Conservation (phyloP, 1,284 basidiomycete genomes). For the Xerocomus minutiporus region DNA sequence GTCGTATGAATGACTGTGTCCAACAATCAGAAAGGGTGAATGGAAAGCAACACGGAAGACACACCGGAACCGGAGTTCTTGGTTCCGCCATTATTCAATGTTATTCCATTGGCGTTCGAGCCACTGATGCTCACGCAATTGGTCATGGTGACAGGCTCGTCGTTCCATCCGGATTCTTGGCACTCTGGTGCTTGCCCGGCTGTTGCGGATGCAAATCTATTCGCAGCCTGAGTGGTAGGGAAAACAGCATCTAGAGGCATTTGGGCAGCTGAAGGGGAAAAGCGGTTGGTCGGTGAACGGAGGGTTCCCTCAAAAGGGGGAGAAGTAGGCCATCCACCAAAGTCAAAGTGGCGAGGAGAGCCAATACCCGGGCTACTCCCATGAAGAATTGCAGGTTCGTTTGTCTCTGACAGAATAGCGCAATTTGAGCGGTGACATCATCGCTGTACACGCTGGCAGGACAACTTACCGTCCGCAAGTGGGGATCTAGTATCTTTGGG, state of each 20-base stretch:
- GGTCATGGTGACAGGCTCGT: neutral
- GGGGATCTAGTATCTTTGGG: neutral
- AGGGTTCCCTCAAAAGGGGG: neutral
- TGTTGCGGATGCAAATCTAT: neutral
- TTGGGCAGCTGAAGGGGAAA: neutral
- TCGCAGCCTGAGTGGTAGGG: neutral
- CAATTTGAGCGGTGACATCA: neutral
- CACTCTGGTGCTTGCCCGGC: neutral
- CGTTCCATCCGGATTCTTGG: neutral
- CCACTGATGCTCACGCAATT: neutral
- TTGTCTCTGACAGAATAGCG: neutral
- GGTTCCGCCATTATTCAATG: neutral
- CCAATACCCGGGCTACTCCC: neutral
- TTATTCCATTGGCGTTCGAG: neutral
- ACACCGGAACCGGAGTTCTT: conserved; percentile 1
- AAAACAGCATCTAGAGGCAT: neutral
- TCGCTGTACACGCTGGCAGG: neutral
- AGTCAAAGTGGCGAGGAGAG: neutral
- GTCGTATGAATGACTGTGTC: neutral
- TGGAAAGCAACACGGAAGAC: neutral
- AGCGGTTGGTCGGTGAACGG: neutral
- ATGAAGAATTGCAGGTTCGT: neutral
- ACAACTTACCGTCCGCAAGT: neutral
- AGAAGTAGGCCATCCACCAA: neutral
- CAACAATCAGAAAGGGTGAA: neutral